Evolutionary conservation across 2,329 filamentous ascomycete genomes (phyloP), one percentile per base, ranked within the genome.

Genomic region (Ophiosphaerella korrae): DNA sequence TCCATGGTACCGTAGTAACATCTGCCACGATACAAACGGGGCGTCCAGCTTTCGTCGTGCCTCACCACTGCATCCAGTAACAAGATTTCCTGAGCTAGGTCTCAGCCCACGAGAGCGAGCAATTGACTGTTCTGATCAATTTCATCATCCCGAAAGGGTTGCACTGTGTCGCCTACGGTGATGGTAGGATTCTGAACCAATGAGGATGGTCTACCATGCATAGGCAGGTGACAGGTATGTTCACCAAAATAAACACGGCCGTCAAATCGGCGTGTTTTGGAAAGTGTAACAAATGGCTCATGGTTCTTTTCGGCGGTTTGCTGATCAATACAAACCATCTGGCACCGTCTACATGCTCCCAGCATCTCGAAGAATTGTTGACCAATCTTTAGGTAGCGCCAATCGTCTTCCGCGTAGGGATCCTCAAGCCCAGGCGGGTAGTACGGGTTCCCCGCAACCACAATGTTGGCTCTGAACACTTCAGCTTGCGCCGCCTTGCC

Each of bases 241-340:
- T 88, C 85, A 4, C 94, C 94, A 77, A 99, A 99, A 61, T 88
- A 88, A 2, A 97, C 88, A 73, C 92, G 92, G 1, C 92, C 90
- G 44, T 89, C 86, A 57, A 90, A 86, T 49, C 90, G 84, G 60
- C 94, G 84, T 9, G 90, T 96, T 78, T 95, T 96, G 1, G 89
- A 88, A 51, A 99, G 76, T 1, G 92, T 97, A 3, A 89, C 84
- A 67, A 94, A 96, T 0, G 94, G 94, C 72, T 97, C 94, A 56
- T 91, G 85, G 57, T 86, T 85, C 70, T 86, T 89, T 56, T 85
- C 81, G 0, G 86, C 92, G 11, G 88, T 96, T 40, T 85, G 79
- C 71, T 97, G 94, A 66, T 99, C 87, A 39, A 97, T 85, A 69
- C 93, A 97, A 8, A 99, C 88, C 92, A 99, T 97, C 71, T 96